phyloP scores from a whole-genome alignment of 257 asterid species.

The Nemophila menziesii region DNA sequence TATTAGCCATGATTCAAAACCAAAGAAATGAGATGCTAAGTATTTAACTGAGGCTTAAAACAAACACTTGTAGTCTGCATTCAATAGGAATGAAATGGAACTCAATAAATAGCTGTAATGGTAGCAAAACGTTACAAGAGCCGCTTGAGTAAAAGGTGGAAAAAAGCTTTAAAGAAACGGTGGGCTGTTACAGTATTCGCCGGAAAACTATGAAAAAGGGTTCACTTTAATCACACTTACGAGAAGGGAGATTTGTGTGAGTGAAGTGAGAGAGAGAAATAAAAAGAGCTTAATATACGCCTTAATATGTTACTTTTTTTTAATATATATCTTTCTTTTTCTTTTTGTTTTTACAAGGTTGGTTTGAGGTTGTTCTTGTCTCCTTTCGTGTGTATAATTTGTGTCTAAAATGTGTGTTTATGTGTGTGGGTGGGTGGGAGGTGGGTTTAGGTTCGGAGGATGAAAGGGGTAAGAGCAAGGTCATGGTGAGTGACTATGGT shows the following conservation, averaged over 20 bases:
- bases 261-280: constrained; percentile 3
- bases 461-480: no score
- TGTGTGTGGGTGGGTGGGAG: background rate
- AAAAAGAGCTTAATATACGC: constrained; percentile 44
- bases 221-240: background rate
- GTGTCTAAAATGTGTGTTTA: constrained; percentile 1
- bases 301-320: constrained; percentile 37
- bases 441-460: background rate
- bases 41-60: constrained; percentile 5
- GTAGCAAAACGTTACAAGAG: background rate
- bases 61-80: constrained; percentile 1
- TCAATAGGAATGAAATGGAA: constrained; percentile 1
- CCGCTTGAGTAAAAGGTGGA: background rate
- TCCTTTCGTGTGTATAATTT: constrained; percentile 29
- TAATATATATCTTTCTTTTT: background rate
- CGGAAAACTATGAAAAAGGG: background rate
- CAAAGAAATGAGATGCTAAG: constrained; percentile 6
- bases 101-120: background rate
- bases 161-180: background rate
- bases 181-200: background rate
- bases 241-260: background rate
- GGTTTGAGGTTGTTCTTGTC: constrained; percentile 21
- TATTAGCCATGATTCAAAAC: constrained; percentile 19
- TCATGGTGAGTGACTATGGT: constrained; percentile 1
- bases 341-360: background rate